Evolutionary conservation across 2,329 filamentous ascomycete species (phyloP).

Genomic region (Proliferodiscus dingleyae): DNA sequence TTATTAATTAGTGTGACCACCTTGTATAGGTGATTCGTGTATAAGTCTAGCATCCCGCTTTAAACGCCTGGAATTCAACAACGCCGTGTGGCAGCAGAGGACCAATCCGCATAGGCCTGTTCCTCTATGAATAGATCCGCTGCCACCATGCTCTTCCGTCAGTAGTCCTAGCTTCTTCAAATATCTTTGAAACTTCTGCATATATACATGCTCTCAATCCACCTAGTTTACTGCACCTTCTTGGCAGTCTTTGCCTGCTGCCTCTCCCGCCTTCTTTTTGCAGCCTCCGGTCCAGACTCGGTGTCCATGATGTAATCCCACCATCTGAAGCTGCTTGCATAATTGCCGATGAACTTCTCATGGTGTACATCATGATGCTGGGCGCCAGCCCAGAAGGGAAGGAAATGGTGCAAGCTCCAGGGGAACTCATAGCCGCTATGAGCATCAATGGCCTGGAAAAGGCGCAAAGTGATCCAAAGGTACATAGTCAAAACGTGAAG

Average conservation of each 20-base stretch:
- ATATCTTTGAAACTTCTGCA: not conserved
- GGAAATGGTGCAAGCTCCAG: slow-evolving; percentile 90
- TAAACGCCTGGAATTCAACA: not conserved
- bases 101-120: not conserved
- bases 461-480: slow-evolving; percentile 83
- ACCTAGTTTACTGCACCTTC: slow-evolving; percentile 42
- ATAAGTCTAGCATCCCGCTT: slow-evolving; percentile 2
- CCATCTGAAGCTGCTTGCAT: slow-evolving; percentile 96
- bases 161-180: not conserved
- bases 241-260: slow-evolving; percentile 61
- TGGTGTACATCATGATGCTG: slow-evolving; percentile 97
- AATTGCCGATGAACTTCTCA: slow-evolving; percentile 98
- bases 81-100: not conserved
- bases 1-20: slow-evolving; percentile 10
- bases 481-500: slow-evolving; percentile 98
- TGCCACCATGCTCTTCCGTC: not conserved
- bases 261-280: slow-evolving; percentile 75
- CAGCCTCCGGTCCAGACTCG: slow-evolving; percentile 82
- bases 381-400: slow-evolving; percentile 97
- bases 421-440: slow-evolving; percentile 99
- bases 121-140: not conserved
- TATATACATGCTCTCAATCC: slow-evolving; percentile 14
- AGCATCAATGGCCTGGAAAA: slow-evolving; percentile 97
- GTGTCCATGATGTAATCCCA: slow-evolving; percentile 96
- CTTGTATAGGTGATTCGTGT: slow-evolving; percentile 5